Evolutionary conservation across 2,329 filamentous ascomycete genomes (phyloP).

Genomic region (Trichoderma gracile): DNA sequence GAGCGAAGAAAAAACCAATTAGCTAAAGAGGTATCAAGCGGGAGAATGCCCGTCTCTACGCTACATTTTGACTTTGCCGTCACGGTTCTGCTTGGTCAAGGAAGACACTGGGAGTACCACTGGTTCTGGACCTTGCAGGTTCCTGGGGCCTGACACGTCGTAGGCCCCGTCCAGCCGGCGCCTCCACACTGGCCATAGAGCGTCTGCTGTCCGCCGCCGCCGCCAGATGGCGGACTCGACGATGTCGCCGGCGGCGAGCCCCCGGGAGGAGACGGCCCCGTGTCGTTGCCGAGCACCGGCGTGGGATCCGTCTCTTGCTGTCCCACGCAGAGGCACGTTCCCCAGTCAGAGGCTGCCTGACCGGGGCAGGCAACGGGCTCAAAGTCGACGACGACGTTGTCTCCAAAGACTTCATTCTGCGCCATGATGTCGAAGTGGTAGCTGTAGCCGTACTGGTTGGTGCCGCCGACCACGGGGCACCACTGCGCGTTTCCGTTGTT

Average conservation of each 20-base stretch:
- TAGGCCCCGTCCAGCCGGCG: conserved; percentile 40
- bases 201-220: neutral
- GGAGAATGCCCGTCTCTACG: no score
- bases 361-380: conserved; percentile 14
- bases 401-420: conserved; percentile 8
- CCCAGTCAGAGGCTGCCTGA: conserved; percentile 12
- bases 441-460: conserved; percentile 18
- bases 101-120: conserved; percentile 20
- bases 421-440: conserved; percentile 22
- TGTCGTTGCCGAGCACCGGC: neutral
- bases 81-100: no score
- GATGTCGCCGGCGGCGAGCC: neutral
- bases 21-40: no score
- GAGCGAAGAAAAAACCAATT: no score
- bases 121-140: conserved; percentile 40
- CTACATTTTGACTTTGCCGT: no score
- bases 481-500: conserved; percentile 17
- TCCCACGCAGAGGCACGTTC: conserved; percentile 1
- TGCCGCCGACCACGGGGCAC: conserved; percentile 9
- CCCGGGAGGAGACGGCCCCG: neutral
- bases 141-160: conserved; percentile 38
- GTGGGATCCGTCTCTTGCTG: conserved; percentile 12
- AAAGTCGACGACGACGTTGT: conserved; percentile 19
- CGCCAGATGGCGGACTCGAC: neutral
- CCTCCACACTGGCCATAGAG: conserved; percentile 44